These are phyloP conservation scores for Posidonia oceanica DNA, from an alignment of 116 monocot genomes.

Conservation along the genomic window DNA sequence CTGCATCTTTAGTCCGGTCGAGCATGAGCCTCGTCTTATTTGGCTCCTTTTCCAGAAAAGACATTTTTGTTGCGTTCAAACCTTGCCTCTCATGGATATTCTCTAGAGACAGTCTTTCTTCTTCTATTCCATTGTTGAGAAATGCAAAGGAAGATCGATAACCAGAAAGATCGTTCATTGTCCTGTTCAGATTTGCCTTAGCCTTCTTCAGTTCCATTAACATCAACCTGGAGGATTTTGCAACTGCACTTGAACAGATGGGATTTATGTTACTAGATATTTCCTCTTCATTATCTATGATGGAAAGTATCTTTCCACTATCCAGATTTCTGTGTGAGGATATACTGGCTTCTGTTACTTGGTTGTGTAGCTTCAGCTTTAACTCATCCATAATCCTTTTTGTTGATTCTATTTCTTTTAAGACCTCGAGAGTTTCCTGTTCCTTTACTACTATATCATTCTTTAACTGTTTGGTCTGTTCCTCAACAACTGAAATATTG, in stretches of 20 bases:
- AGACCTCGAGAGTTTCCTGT: constrained; percentile 58
- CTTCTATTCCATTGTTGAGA: background rate
- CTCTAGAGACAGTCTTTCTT: background rate
- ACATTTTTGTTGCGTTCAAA: constrained; percentile 28
- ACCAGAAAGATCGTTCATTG: background rate
- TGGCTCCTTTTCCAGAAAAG: constrained; percentile 46
- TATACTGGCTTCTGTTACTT: constrained; percentile 13
- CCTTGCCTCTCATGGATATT: background rate
- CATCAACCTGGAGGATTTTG: constrained; percentile 5
- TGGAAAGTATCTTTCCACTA: background rate
- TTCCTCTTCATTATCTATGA: constrained; percentile 3
- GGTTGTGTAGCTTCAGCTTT: constrained; percentile 39
- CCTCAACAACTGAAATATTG: constrained; percentile 23
- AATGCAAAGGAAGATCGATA: background rate
- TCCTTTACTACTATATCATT: constrained; percentile 61
- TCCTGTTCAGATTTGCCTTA: constrained; percentile 37
- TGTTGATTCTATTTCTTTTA: constrained; percentile 63
- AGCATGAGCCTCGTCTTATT: constrained; percentile 13
- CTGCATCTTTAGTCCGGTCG: constrained; percentile 26
- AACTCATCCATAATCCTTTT: constrained; percentile 42
- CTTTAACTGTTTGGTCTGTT: constrained; percentile 43
- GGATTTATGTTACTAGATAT: background rate
- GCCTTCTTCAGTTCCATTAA: constrained; percentile 54
- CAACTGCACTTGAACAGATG: background rate
- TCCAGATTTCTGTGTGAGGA: background rate